Percentiles rank a stretch among this genome's conserved stretches.
Evolutionary conservation across 148 eudicot genomes (phyloP).

Genomic region (Rhododendron kiyosumense): DNA sequence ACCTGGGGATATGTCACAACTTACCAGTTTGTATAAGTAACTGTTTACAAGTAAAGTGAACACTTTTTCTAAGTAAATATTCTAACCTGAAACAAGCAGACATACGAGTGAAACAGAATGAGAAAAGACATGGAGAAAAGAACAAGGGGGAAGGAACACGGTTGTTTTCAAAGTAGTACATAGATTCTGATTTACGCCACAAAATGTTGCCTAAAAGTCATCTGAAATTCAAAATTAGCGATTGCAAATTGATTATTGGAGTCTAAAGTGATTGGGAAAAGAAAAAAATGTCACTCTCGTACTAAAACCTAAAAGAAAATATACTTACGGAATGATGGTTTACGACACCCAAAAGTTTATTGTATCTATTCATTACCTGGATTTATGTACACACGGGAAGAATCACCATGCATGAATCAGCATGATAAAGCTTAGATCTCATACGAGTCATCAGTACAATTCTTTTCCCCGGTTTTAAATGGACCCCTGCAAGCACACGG

Average conservation of each 20-base stretch:
- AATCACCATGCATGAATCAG: neutral
- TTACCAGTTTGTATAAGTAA: too few relatives aligned
- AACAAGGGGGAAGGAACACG: neutral
- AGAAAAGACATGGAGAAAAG: neutral
- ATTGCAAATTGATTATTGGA: neutral
- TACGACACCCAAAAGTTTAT: neutral
- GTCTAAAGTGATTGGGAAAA: neutral
- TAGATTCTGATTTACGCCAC: neutral
- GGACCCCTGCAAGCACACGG: fast-evolving
- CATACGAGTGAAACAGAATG: neutral
- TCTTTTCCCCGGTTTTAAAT: neutral
- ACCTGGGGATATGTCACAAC: neutral
- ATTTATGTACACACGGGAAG: neutral
- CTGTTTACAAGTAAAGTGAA: neutral
- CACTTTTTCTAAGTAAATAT: neutral
- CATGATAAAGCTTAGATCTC: neutral
- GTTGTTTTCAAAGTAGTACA: neutral
- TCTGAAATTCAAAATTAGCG: neutral
- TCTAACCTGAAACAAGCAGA: neutral
- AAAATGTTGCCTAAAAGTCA: neutral
- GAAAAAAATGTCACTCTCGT: neutral
- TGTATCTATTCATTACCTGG: neutral
- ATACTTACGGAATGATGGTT: neutral
- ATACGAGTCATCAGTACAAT: neutral
- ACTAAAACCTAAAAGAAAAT: neutral